Conservation (phyloP, 1,284 basidiomycete species). For the Mycosarcoma maydis region DNA sequence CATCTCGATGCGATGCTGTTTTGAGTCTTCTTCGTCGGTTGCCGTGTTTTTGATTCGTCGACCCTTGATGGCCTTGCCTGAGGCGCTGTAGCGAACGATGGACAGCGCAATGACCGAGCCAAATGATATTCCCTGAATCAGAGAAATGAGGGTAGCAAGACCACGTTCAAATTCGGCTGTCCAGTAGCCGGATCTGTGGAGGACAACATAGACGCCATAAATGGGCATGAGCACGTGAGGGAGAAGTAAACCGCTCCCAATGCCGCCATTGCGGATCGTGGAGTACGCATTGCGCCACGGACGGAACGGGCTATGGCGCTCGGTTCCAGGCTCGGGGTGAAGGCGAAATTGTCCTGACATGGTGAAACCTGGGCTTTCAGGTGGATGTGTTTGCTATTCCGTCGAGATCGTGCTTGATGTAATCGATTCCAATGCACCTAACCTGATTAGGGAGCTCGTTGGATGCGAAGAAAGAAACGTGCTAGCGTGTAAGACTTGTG, state of each 20-base stretch:
- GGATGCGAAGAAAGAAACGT: no score
- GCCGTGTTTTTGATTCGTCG: slow-evolving; percentile 42
- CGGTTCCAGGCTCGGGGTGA: slow-evolving; percentile 36
- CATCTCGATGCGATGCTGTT: slow-evolving; percentile 35
- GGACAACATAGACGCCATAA: slow-evolving; percentile 34
- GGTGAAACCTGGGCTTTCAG: no score
- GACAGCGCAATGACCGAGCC: slow-evolving; percentile 26
- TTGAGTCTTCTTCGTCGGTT: slow-evolving; percentile 18
- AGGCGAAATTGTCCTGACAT: slow-evolving; percentile 39
- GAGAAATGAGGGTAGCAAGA: slow-evolving; percentile 17
- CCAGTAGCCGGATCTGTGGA: slow-evolving; percentile 22
- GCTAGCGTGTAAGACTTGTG: no score
- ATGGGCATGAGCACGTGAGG: slow-evolving; percentile 33
- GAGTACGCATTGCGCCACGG: slow-evolving; percentile 22
- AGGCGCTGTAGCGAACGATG: slow-evolving; percentile 31
- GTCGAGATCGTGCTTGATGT: no score
- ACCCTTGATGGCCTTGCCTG: slow-evolving; percentile 44
- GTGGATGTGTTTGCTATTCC: no score
- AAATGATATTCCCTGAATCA: slow-evolving; percentile 31
- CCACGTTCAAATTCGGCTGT: slow-evolving; percentile 21
- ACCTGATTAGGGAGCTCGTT: no score
- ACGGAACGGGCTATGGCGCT: slow-evolving; percentile 13
- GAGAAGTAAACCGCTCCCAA: slow-evolving; percentile 18
- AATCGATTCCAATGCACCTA: no score
- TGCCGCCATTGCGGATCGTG: slow-evolving; percentile 21